A percentile compares a stretch with the other conserved stretches of the same genome.
Conservation (phyloP, 352 stramenopile genomes). For the Globisporangium mamillatum region DNA sequence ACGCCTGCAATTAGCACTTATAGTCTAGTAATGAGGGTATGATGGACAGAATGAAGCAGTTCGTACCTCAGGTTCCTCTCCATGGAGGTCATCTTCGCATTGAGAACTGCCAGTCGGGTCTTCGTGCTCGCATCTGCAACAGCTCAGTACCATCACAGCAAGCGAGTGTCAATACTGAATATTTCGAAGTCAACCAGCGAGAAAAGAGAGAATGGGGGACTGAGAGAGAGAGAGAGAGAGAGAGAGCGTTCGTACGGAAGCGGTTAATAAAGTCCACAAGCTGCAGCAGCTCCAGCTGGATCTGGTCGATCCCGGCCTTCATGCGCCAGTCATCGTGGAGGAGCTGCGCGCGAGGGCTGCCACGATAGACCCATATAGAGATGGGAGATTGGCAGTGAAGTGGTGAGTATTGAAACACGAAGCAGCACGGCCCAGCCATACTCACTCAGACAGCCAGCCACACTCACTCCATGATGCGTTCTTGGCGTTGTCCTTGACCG, state of each 20-base stretch:
- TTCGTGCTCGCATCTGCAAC: constrained; percentile 40
- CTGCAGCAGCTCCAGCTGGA: constrained; percentile 53
- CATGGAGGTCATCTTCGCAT: constrained; percentile 41
- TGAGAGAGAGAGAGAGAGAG: neutral
- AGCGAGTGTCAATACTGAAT: neutral
- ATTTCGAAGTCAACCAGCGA: neutral
- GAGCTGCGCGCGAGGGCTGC: constrained; percentile 25
- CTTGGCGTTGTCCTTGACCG: neutral
- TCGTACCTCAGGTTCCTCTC: constrained; percentile 43
- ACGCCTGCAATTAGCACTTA: neutral
- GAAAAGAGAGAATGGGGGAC: neutral
- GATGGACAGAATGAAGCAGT: neutral
- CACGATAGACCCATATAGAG: neutral
- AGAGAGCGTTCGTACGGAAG: constrained; percentile 36
- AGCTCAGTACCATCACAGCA: neutral
- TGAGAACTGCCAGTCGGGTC: constrained; percentile 33
- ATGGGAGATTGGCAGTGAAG: neutral
- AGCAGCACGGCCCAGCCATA: neutral
- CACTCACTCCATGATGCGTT: neutral
- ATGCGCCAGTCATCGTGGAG: constrained; percentile 59
- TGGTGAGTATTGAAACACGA: neutral
- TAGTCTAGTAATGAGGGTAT: constrained; percentile 1
- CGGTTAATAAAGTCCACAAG: constrained; percentile 62
- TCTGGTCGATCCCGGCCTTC: constrained; percentile 37
- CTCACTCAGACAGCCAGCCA: neutral